Evolutionary conservation across 805 yeast genomes (phyloP), one percentile per base, ranked within the genome.

Genomic region (Metschnikowia gelsemii): DNA sequence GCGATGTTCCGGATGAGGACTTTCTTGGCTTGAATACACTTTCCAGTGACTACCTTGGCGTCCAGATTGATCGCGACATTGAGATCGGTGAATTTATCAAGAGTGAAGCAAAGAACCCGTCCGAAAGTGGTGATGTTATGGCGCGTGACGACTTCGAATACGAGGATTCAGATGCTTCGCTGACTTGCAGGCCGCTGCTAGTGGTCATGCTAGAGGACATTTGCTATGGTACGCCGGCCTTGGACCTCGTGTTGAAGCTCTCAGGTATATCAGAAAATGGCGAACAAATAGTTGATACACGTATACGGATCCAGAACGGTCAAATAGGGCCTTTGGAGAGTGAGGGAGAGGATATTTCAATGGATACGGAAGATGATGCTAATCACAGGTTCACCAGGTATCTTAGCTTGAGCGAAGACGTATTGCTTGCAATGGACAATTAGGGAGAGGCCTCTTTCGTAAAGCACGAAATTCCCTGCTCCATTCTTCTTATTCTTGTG

Each of bases 1-100:
- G 57, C 26, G 65, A 66, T 38, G 68, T 64, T 17, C 61, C 70
- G 1, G 69, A 66, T 40, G 72, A 66, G 38, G 72, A 70, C 46
- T 54, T 69, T 9, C 41, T 64, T 16, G 64, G 66, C 7, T 52
- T 70, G 32, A 63, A 53, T 50, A 59, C 66, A 2, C 50, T 62
- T 2, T 46, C 62, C 3, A 27, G 38, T 17, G 51, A 51, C 12
- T 46, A 49, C 26, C 37, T 47, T 35, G 43, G 47, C 18, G 39
- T 40, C 13, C 42, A 38, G 14, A 37, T 47, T 14, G 40, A 36
- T 18, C 42, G 38, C 18, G 46, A 45, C 13, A 35, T 42, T n/a
- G 56, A 58, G 19, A 50, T 66, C 18, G 65, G 60, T 4, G 48
- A 54, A 2, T 62, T 65, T 32, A 45, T 60, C 51, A 59, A 58